Evolutionary conservation across 257 asterid species (phyloP).

Genomic region (Solanum chmielewskii): DNA sequence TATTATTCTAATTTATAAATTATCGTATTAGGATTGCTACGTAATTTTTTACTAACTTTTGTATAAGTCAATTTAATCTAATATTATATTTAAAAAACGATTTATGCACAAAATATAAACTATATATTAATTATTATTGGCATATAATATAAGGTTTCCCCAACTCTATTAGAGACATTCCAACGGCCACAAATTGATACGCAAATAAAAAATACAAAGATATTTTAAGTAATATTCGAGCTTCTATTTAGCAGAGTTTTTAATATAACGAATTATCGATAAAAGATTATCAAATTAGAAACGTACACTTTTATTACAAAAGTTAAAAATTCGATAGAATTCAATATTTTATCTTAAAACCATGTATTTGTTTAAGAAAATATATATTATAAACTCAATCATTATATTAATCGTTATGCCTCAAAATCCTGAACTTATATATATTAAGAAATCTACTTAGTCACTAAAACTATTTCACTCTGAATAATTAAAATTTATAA

Average conservation of each 20-base stretch:
- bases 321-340: not conserved
- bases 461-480: too few species aligned
- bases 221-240: not conserved
- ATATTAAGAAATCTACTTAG: not conserved
- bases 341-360: not conserved
- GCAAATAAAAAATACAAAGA: not conserved
- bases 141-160: not conserved
- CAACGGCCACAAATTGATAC: not conserved
- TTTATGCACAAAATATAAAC: not conserved
- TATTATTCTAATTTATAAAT: too few species aligned
- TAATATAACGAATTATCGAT: not conserved
- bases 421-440: not conserved
- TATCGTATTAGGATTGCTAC: not conserved
- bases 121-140: not conserved
- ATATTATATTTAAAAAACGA: not conserved
- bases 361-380: not conserved
- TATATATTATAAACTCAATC: not conserved
- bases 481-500: not conserved
- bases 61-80: not conserved
- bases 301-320: rapidly evolving
- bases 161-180: not conserved
- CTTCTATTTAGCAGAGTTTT: not conserved
- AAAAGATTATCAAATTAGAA: not conserved
- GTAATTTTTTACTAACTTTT: not conserved
- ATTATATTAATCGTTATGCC: not conserved